Conservation (phyloP, 1,139 yeast species). For the Meyerozyma athensensis region DNA sequence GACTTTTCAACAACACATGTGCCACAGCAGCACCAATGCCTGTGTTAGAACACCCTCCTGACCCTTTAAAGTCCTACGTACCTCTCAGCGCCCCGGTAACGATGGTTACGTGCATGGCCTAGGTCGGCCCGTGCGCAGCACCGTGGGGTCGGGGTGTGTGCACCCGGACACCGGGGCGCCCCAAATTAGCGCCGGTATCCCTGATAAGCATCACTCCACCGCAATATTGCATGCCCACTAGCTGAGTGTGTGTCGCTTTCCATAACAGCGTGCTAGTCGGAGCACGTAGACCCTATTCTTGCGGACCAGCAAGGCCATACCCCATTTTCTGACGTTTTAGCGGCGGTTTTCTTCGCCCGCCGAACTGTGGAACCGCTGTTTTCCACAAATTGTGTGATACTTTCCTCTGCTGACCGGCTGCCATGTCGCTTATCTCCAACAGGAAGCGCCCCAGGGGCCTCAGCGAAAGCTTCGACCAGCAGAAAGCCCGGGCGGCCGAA, state of each 20-base stretch:
- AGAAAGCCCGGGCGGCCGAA: slow-evolving; percentile 10
- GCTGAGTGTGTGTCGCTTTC: not conserved
- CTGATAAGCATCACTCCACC: not conserved
- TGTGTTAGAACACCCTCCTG: slow-evolving; percentile 17
- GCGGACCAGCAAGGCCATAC: too few relatives aligned
- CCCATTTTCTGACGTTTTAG: too few relatives aligned
- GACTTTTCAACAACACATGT: slow-evolving; percentile 39
- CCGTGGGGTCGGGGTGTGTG: not conserved
- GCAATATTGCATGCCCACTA: not conserved
- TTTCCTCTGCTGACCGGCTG: too few relatives aligned
- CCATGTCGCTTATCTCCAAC: slow-evolving; percentile 33
- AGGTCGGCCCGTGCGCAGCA: not conserved
- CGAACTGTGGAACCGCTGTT: too few relatives aligned
- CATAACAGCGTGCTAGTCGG: slow-evolving; percentile 1
- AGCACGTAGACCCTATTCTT: too few relatives aligned
- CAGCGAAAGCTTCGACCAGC: slow-evolving; percentile 34
- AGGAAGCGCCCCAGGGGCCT: slow-evolving; percentile 47
- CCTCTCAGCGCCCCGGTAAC: slow-evolving; percentile 70
- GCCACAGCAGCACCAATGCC: slow-evolving; percentile 82
- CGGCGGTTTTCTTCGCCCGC: too few relatives aligned
- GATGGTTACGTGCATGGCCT: slow-evolving; percentile 31
- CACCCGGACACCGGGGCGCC: not conserved
- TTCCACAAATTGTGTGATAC: too few relatives aligned
- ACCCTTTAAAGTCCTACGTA: slow-evolving; percentile 17
- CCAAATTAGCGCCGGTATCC: slow-evolving; percentile 1